Base-by-base conservation (phyloP, 1,284 basidiomycete genomes). In the Cryptococcus hybrid region DNA sequence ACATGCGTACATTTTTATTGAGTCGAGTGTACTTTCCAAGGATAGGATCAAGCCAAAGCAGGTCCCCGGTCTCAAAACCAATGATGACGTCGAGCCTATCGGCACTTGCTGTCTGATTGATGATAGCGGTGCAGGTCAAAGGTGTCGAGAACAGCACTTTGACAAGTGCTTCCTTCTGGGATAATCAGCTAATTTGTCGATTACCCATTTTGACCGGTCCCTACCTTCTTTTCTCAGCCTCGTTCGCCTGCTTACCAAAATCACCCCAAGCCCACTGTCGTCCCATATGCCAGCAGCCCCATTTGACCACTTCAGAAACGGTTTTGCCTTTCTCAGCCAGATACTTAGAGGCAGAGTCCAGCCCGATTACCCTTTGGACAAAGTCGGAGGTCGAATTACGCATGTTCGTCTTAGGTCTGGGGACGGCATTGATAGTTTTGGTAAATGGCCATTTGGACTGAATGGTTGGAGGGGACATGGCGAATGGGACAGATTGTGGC, bases 41-140 rank as follows among this genome's bases (percentile, higher is more conserved):
- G 85, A 88, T 50, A 84, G 85, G 69, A 92, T 87, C 50, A 59
- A 96, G 82, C 90, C 93, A 96, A 52, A 99, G 79, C 30, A 99
- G 81, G 76, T 99, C 95, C 12, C 95, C 95, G 0, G 91, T 89
- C 62, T 82, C 84, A 72, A 99, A 98, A 2, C 95, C 95, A 66
- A 99, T 88, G 55, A 98, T 83, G 9, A 97, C 82, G 71, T 99
- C 96, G 43, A 98, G 79, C 47, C 86, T 84, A 52, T 91, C 88
- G 4, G 86, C 80, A 8, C 67, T 68, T 50, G 67, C 66, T 2
- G 76, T 97, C 7, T 84, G 78, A 12, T 83, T 78, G 66, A 96
- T 96, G 51, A 96, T 85, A 67, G 82, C 89, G 73, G 96, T 91
- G 67, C 92, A 94, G 0, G 92, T 95, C 6, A 91, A 91, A 62